These are phyloP conservation scores for Punica granatum DNA, from an alignment of 345 rosid species.

Conservation along the genomic window DNA sequence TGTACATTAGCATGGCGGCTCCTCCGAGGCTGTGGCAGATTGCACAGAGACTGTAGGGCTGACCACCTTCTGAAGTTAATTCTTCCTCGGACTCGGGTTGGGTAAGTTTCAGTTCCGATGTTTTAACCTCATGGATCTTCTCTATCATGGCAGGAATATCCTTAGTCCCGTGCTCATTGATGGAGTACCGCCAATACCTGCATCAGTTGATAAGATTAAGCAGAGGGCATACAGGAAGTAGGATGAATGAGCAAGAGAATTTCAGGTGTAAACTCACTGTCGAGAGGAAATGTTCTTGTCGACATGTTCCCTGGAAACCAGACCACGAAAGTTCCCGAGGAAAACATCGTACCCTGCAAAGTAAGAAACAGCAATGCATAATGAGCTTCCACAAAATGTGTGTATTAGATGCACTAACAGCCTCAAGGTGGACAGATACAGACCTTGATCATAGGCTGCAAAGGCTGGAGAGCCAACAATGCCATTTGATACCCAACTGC, in stretches of 20 bases:
- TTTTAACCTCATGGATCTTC: slow-evolving; percentile 84
- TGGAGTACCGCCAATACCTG: slow-evolving; percentile 89
- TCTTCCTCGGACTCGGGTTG: slow-evolving; percentile 56
- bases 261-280: slow-evolving; percentile 15
- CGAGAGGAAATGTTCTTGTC: slow-evolving; percentile 32
- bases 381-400: slow-evolving; percentile 7
- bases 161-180: slow-evolving; percentile 88
- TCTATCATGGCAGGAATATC: slow-evolving; percentile 95
- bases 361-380: background rate
- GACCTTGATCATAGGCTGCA: slow-evolving; percentile 98
- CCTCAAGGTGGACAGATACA: slow-evolving; percentile 10
- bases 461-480: slow-evolving; percentile 98
- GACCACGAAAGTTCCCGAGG: slow-evolving; percentile 43
- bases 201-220: slow-evolving; percentile 10
- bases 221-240: background rate
- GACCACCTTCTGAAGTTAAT: slow-evolving; percentile 25
- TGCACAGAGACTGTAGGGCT: slow-evolving; percentile 86
- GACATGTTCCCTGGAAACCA: slow-evolving; percentile 38
- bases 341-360: slow-evolving; percentile 40
- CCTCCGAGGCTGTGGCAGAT: slow-evolving; percentile 94
- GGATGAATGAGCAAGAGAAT: background rate
- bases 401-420: slow-evolving; percentile 4
- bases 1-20: slow-evolving; percentile 80
- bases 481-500: slow-evolving; percentile 95
- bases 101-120: slow-evolving; percentile 58